Evolutionary conservation across 306 rosid genomes (phyloP), one percentile per base, ranked within the genome.

Genomic region (Vachellia collinsii): DNA sequence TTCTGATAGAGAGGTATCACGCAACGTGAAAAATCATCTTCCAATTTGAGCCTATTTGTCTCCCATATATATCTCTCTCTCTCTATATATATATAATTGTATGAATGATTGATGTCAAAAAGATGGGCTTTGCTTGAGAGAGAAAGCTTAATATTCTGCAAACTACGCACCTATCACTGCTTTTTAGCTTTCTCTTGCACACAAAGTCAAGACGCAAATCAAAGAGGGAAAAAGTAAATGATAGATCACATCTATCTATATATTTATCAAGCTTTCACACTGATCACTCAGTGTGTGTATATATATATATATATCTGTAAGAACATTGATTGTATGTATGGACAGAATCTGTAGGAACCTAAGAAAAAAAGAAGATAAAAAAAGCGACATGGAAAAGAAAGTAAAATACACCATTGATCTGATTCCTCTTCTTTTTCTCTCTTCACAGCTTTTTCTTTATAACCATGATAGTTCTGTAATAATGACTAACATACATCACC

Each of bases 201-300:
- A 75, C 62, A 79, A 39, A 79, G 80, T 80, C 80, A 79, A 76
- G 83, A n/a, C 1, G 74, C 76, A 84, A 82, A 79, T 66, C 67
- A 67, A 72, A 71, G 66, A 79, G 36, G 36, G 51, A 79, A 38
- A 82, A 83, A 79, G 50, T 80, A 38, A 65, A 41, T 78, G n/a
- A 85, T 34, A 82, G 41, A 63, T 43, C 64, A 59, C 71, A 82
- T 44, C 72, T 17, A 38, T 44, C 72, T 8, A 41, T 53, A 74
- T 84, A 80, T 46, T 8, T 10, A 68, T 78, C 84, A 77, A 76
- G 81, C 76, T 83, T 86, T 88, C 85, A 90, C 84, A 48, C 80
- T 75, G 38, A 68, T 66, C 86, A 84, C 61, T 36, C 36, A 68
- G 69, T n/a, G n/a, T n/a, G 63, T 74, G 51, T 9, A 41, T 48